Percentiles rank a stretch among this genome's conserved stretches.
phyloP scores from a whole-genome alignment of 2,329 filamentous ascomycete species.

The Paraphoma sp. region DNA sequence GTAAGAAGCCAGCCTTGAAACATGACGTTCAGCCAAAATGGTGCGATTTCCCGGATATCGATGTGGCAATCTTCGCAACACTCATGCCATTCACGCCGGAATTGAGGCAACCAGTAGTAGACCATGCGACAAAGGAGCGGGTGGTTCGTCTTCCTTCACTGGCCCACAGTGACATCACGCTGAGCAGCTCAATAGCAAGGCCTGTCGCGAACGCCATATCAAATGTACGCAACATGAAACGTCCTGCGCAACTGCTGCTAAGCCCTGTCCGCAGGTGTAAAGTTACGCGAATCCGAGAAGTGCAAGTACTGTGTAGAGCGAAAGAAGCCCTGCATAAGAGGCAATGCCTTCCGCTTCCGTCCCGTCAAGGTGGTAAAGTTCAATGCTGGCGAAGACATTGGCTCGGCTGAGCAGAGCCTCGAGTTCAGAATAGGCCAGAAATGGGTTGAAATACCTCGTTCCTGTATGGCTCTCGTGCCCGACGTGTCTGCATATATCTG shows the following conservation, averaged over 20 bases:
- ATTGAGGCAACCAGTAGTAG: not conserved
- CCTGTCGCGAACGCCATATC: constrained; percentile 41
- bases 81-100: not conserved
- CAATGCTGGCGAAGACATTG: constrained; percentile 40
- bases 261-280: constrained; percentile 28
- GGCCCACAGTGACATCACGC: constrained; percentile 13
- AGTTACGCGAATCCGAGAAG: constrained; percentile 34
- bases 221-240: constrained; percentile 28
- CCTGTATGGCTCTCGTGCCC: constrained; percentile 20
- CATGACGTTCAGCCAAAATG: constrained; percentile 1
- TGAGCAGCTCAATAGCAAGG: constrained; percentile 25
- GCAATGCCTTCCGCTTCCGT: constrained; percentile 40
- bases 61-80: constrained; percentile 1
- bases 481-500: not conserved
- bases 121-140: constrained; percentile 38
- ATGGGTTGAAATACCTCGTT: constrained; percentile 36
- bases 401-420: constrained; percentile 36
- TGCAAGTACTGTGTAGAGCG: constrained; percentile 41
- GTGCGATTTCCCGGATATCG: constrained; percentile 8
- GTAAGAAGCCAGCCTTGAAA: not conserved
- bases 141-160: constrained; percentile 24
- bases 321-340: constrained; percentile 33
- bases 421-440: constrained; percentile 32
- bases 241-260: constrained; percentile 6
- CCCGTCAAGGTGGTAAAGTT: constrained; percentile 40